Evolutionary conservation across 345 rosid genomes (phyloP), one percentile per base, ranked within the genome.

Genomic region (Cardamine resedifolia): DNA sequence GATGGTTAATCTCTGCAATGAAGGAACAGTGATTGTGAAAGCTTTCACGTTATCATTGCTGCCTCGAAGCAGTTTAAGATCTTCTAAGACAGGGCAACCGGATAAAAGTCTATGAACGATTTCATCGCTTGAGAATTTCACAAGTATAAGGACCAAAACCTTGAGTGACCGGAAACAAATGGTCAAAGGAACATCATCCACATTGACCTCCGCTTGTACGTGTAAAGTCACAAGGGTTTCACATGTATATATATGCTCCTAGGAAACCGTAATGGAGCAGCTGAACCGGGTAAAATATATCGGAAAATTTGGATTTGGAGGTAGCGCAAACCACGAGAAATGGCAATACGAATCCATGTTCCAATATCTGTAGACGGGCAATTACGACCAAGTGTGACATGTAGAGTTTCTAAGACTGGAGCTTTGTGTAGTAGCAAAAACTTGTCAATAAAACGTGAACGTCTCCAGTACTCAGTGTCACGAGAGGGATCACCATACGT

Each of bases 131-230:
- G 58, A 20, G 43, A 48, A 31, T 3, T 20, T 19, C 24, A 41
- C 43, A 33, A 21, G 3, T 8, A 0, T 0, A 15, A 73, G 30
- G 23, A 4, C 2, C 38, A 73, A 12, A 43, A 39, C 16, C 24
- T 73, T 64, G 58, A 73, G 71, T 24, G 64, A 59, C 38, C 10
- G 15, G 36, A 71, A 21, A 47, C 18, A 28, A 36, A 71, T 16
- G 3, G 4, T 21, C 18, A 23, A 31, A 45, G 75, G 65, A 56
- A 48, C 57, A 48, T 71, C 57, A 50, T 5, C n/a, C 27, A 33
- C 45, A 59, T 8, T 45, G 12, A 59, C 1, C n/a, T n/a, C n/a
- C n/a, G n/a, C n/a, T n/a, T n/a, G n/a, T n/a, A n/a, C n/a, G n/a
- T n/a, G n/a, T n/a, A 70, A 58, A 14, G 4, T 3, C 16, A 31